Base-by-base conservation (phyloP, 305 asterid genomes). In the Solanum aculeatissimum region DNA sequence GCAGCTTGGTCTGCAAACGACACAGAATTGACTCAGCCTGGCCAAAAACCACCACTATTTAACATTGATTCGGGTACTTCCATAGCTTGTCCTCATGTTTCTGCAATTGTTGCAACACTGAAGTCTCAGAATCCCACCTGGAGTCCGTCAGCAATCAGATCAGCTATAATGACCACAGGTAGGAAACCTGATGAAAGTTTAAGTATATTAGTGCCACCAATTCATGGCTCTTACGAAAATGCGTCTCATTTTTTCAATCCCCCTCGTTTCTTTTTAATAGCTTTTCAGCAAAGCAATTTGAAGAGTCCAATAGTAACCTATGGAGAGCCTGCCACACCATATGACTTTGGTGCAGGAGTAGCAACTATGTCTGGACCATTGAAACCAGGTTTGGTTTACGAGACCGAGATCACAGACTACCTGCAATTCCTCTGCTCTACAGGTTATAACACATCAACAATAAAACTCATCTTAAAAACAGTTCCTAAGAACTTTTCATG, bases 111-210 rank as follows among this genome's bases (percentile, higher is more conserved):
- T 35, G 99, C 97, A 40, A 21, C 85, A 2, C 88, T 95, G 49
- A 93, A 92, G 86, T 89, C 98, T 75, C 93, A 85, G 66, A 86
- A 93, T 82, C 95, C 98, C 42, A 82, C 90, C 0, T 93, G 94
- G 95, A 87, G 90, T 32, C 91, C 91, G 23, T 91, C 99, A 21
- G 97, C 97, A 32, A 86, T 94, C 86, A 89, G 87, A 89, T 95
- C 98, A 80, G 95, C 98, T 82, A 91, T 95, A 63, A 95, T 94
- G 97, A 95, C 98, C 68, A 92, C 97, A 89, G 95, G 98, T 92
- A 29, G 13, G 29, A n/a, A 49, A 14, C 11, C 35, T 42, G 40
- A 47, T 32, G 16, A 75, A 15, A 42, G 3, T 49, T 42, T 0
- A 7, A 6, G 12, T 15, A 18, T 32, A 3, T 15, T 6, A 7